Base-by-base conservation (phyloP, 345 rosid genomes). In the Lepidium africanum region DNA sequence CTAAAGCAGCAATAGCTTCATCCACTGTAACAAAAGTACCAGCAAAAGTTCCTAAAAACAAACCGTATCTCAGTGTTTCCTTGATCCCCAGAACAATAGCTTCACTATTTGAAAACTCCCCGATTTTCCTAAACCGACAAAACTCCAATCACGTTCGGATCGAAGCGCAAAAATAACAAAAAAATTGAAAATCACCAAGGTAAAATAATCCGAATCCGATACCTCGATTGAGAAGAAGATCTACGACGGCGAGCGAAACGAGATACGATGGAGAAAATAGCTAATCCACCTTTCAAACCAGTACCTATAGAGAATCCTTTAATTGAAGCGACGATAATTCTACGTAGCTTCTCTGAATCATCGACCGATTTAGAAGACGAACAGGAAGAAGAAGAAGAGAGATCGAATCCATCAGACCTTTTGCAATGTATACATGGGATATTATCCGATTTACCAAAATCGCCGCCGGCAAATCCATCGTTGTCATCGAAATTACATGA, bases 271-370 rank as follows among this genome's bases (percentile, higher is more conserved):
- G 96, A 83, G 81, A 93, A 93, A 68, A 93, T 73, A 58, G 90
- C 86, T 15, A 93, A 77, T 65, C 98, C 98, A 15, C 98, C 98
- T 86, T 90, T 90, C 42, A 93, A 79, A 32, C 98, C 98, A 13
- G 97, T 90, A 57, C 98, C 98, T 36, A 93, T 87, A 23, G 97
- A 82, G 84, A 90, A 93, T 43, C 96, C 96, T 81, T 84, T 93
- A 9, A 47, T 78, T 2, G 90, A 82, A 57, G 98, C 96, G 8
- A 79, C 73, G 21, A 88, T 15, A 23, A 87, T 73, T 78, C 98
- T 84, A 30, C 82, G 61, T 21, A 93, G 72, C 81, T 83, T 90
- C 50, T 90, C 94, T 4, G 87, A 80, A n/a, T 88, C 86, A 30
- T 55, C 67, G 17, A 80, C 70, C 71, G 76, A 76, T 11, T 77